Percentiles rank a stretch among this genome's conserved stretches.
Evolutionary conservation across 1,139 yeast species (phyloP).

Genomic region (Taphrina wiesneri): DNA sequence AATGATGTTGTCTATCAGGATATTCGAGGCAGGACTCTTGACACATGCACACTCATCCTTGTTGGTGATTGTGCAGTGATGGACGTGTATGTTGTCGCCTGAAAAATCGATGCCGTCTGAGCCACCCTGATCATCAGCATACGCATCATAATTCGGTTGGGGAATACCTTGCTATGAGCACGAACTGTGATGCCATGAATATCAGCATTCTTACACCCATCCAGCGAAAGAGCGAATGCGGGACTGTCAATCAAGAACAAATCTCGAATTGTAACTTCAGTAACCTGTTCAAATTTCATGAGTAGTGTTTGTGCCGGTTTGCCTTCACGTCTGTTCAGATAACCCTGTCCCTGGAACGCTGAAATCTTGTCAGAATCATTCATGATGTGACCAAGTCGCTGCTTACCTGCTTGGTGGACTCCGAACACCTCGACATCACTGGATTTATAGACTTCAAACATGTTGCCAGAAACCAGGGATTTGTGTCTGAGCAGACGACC

Average conservation of each 20-base stretch:
- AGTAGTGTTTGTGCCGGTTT: not conserved
- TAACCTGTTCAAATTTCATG: constrained; percentile 5
- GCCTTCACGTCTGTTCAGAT: constrained; percentile 3
- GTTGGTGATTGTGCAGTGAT: constrained; percentile 1
- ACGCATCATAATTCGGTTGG: not conserved
- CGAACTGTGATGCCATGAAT: constrained; percentile 1
- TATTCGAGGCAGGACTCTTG: constrained; percentile 10
- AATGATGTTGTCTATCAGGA: constrained; percentile 1
- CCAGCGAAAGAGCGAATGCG: not conserved
- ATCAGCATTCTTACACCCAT: not conserved
- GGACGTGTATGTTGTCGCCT: constrained; percentile 9
- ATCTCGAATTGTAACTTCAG: constrained; percentile 1
- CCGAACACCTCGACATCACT: constrained; percentile 4
- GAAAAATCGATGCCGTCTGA: constrained; percentile 4
- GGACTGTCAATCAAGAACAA: constrained; percentile 9
- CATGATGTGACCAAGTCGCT: not conserved
- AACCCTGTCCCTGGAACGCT: constrained; percentile 10
- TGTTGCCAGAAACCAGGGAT: not conserved
- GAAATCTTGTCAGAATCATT: not conserved
- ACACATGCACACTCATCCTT: constrained; percentile 8
- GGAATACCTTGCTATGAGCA: not conserved
- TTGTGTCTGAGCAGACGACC: not conserved
- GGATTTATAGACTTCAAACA: not conserved
- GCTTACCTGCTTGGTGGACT: not conserved
- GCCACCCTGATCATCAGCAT: not conserved